Percentiles rank a stretch among this genome's conserved stretches.
Evolutionary conservation across 176 grass and related monocot genomes (phyloP).

Genomic region (Juncus inflexus): DNA sequence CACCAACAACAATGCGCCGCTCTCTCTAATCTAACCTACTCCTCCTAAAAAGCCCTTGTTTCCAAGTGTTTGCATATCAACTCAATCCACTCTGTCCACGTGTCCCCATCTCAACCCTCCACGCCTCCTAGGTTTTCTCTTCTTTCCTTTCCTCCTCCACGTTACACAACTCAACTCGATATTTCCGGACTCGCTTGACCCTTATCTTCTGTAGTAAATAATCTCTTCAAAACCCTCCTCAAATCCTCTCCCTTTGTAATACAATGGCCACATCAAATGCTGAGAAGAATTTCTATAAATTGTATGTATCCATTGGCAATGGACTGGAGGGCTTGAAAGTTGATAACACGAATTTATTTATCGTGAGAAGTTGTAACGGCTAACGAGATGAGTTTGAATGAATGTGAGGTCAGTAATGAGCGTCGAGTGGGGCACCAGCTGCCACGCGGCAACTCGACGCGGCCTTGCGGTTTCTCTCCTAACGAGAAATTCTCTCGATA

Average conservation of each 20-base stretch:
- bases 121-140: neutral
- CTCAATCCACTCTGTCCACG: constrained; percentile 14
- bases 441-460: constrained; percentile 34
- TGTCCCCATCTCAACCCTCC: neutral
- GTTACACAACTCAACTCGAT: neutral
- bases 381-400: neutral
- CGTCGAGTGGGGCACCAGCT: neutral
- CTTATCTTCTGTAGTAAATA: constrained; percentile 10
- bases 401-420: neutral
- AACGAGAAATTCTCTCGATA: neutral
- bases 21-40: neutral
- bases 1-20: constrained; percentile 10
- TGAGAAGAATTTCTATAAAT: neutral
- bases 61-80: neutral
- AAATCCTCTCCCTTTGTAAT: constrained; percentile 18
- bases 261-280: neutral
- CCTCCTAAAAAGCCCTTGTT: neutral
- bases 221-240: constrained; percentile 21
- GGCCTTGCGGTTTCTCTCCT: constrained; percentile 7
- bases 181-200: constrained; percentile 21
- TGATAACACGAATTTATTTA: neutral
- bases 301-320: neutral
- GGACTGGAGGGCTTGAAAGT: neutral
- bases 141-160: neutral
- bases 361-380: constrained; percentile 18